Evolutionary conservation across 2,329 filamentous ascomycete species (phyloP).

Genomic region (Leptographium flavum): DNA sequence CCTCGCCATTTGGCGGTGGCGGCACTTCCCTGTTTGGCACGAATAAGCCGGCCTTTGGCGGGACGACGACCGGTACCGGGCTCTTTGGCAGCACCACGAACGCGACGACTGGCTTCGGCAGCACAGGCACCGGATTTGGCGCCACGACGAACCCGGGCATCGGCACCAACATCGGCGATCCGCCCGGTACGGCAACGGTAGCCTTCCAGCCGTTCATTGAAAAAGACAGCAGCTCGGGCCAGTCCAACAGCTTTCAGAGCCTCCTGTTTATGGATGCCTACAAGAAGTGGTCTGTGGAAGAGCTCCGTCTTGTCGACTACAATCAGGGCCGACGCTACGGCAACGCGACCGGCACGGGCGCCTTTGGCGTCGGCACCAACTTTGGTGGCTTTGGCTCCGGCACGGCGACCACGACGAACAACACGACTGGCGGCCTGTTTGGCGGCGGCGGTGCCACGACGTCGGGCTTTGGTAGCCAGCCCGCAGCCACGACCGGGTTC

Average conservation of each 20-base stretch:
- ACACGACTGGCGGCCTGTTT: conserved; percentile 23
- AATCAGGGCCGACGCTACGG: conserved; percentile 72
- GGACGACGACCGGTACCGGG: conserved; percentile 17
- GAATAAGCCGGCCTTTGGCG: conserved; percentile 30
- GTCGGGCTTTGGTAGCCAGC: conserved; percentile 17
- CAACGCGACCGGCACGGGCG: conserved; percentile 69
- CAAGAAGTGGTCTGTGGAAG: conserved; percentile 81
- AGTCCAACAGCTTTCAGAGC: conserved; percentile 57
- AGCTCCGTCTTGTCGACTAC: conserved; percentile 75
- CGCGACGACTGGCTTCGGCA: conserved; percentile 26
- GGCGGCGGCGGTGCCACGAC: conserved; percentile 22
- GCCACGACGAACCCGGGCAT: conserved; percentile 33
- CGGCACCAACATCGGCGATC: conserved; percentile 37
- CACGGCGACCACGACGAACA: conserved; percentile 19
- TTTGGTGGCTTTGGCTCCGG: conserved; percentile 36
- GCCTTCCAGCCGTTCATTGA: conserved; percentile 57
- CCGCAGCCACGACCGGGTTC: conserved; percentile 19
- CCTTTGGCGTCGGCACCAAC: conserved; percentile 53
- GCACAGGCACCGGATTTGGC: conserved; percentile 11
- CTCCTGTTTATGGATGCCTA: conserved; percentile 68
- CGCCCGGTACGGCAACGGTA: conserved; percentile 54
- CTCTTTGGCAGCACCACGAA: conserved; percentile 30
- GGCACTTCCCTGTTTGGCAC: conserved; percentile 35
- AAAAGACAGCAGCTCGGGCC: conserved; percentile 49
- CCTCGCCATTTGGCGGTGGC: conserved; percentile 26